Base-by-base conservation (phyloP, 2,329 filamentous ascomycete genomes). In the Clonostachys solani region DNA sequence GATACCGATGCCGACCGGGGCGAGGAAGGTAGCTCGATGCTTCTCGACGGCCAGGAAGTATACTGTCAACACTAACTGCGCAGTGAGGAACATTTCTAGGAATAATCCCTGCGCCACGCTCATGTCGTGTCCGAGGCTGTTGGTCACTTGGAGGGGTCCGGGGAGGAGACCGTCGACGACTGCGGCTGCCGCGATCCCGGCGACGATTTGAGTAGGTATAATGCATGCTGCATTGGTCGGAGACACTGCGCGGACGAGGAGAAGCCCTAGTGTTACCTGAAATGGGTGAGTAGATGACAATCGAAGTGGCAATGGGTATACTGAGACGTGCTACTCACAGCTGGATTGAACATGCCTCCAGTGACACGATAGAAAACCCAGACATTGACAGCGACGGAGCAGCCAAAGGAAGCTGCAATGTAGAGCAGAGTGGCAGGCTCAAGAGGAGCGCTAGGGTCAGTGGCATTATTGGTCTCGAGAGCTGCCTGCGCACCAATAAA, bases 41-140 rank as follows among this genome's bases (percentile, higher is more conserved):
- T 89, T 87, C 57, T 87, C 83, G 4, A 78, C 76, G 0, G 83
- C 84, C 44, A 87, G 67, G 79, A 87, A 84, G 58, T 82, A 74
- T 37, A 86, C 77, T 5, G 81, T 74, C 43, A 85, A 73, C 6
- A 83, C 73, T 8, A 86, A 64, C 52, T 82, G 71, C 0, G 78
- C 69, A 0, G 81, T 85, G 33, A 84, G 68, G 52, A 85, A 80
- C 64, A 81, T 74, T 60, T 86, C 83, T 40, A 86, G 76, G 54
- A 85, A 83, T n/a, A 86, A 64, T 12, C 81, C 82, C 43, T 77
- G 79, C 0, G 67, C 67, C 17, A 74, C 64, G 37, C 67, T 75
- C 5, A 75, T 67, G 16, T 71, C 72, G 6, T 67, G 68, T 0
- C 72, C 72, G 3, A 85, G 68, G 2, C 69, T 70, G 4, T 81